Percentiles rank a stretch among this genome's conserved stretches.
These are phyloP conservation scores for Sporothrix euskadiensis DNA, from an alignment of 2,329 filamentous ascomycete genomes.

Conservation along the genomic window DNA sequence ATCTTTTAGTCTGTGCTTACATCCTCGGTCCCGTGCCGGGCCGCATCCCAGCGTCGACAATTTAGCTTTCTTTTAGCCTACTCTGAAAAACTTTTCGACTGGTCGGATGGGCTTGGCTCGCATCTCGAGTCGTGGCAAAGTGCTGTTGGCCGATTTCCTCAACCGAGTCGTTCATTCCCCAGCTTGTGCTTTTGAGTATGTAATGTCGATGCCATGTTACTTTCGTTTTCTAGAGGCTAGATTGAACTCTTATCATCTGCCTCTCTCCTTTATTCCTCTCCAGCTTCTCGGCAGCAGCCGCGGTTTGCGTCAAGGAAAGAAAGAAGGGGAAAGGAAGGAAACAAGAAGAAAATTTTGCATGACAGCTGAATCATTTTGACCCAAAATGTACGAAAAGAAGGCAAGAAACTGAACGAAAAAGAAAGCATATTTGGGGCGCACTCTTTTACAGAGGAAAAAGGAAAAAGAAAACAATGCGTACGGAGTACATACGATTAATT, in stretches of 20 bases:
- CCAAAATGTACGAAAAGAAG: neutral
- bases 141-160: neutral
- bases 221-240: neutral
- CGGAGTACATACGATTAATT: neutral
- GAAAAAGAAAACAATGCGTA: neutral
- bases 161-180: no score
- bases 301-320: neutral
- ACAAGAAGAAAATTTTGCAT: neutral
- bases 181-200: neutral
- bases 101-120: neutral
- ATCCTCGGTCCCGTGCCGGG: constrained; percentile 22
- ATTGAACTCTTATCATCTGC: neutral
- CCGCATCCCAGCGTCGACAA: constrained; percentile 15
- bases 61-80: neutral
- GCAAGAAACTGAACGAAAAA: neutral
- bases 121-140: neutral
- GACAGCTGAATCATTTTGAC: neutral
- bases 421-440: neutral
- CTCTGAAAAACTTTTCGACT: neutral
- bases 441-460: neutral
- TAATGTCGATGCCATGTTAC: neutral
- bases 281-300: neutral
- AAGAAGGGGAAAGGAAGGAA: neutral
- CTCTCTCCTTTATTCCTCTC: neutral
- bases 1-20: constrained; percentile 11